phyloP scores from a whole-genome alignment of 176 grass and related monocot species.

The Neostapfia colusana region DNA sequence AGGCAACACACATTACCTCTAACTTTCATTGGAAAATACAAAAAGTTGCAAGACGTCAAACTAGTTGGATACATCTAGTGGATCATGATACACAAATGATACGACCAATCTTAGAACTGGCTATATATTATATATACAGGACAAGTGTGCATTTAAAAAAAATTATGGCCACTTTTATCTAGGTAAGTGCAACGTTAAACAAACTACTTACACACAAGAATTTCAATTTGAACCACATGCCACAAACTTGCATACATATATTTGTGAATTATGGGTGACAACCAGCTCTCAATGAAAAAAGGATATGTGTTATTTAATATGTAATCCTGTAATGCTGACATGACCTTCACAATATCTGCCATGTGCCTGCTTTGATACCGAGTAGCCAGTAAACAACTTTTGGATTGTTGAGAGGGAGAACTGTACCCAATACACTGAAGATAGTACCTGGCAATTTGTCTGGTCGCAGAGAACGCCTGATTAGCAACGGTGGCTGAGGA shows the following conservation, averaged over 20 bases:
- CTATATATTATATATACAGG: neutral
- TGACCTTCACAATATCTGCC: neutral
- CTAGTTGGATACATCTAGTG: neutral
- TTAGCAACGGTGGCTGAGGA: slow-evolving; percentile 90
- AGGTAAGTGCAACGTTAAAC: neutral
- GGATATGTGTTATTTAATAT: neutral
- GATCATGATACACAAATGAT: neutral
- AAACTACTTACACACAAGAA: neutral
- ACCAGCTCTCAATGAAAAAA: neutral
- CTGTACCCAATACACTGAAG: slow-evolving; percentile 20
- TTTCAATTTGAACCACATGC: neutral
- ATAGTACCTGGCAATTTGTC: slow-evolving; percentile 85
- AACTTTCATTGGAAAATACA: neutral
- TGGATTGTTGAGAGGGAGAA: slow-evolving; percentile 16
- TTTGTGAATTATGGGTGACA: neutral
- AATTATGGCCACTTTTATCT: neutral
- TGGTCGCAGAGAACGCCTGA: slow-evolving; percentile 80
- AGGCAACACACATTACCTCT: neutral
- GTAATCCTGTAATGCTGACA: neutral
- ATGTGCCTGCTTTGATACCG: neutral
- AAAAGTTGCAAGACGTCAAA: neutral
- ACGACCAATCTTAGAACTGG: neutral
- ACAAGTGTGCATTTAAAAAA: neutral
- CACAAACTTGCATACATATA: neutral
- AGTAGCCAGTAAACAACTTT: neutral